phyloP scores from a whole-genome alignment of 1,284 basidiomycete genomes.

The Pseudozyma sp. region DNA sequence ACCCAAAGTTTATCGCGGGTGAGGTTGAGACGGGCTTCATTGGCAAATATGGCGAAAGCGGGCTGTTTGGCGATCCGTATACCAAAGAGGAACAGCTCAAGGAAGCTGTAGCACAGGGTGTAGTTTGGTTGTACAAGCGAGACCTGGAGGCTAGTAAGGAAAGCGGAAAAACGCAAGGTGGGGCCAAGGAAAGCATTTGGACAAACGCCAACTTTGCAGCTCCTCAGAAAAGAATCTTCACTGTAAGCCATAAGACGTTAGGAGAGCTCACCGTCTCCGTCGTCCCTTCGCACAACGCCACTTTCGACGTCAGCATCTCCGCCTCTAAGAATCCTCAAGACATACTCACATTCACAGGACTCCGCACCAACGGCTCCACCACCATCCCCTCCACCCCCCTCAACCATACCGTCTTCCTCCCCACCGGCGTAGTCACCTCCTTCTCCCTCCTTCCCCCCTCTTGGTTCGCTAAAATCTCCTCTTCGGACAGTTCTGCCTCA shows the following conservation, averaged over 20 bases:
- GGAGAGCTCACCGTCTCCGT: slow-evolving; percentile 21
- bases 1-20: slow-evolving; percentile 81
- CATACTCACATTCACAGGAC: slow-evolving; percentile 74
- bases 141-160: slow-evolving; percentile 65
- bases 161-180: slow-evolving; percentile 76
- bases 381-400: slow-evolving; percentile 8
- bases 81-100: slow-evolving; percentile 10
- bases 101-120: slow-evolving; percentile 34
- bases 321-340: background rate
- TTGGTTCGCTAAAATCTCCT: slow-evolving; percentile 25
- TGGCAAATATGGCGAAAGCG: slow-evolving; percentile 66
- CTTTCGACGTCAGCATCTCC: slow-evolving; percentile 11
- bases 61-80: slow-evolving; percentile 39
- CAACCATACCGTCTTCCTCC: slow-evolving; percentile 26
- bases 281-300: background rate
- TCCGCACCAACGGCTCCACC: slow-evolving; percentile 3
- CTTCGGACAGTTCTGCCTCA: background rate
- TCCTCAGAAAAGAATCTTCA: background rate
- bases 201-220: slow-evolving; percentile 2
- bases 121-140: slow-evolving; percentile 10
- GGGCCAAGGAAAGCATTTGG: slow-evolving; percentile 18
- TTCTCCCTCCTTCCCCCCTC: slow-evolving; percentile 13
- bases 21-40: slow-evolving; percentile 95
- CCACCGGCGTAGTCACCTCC: slow-evolving; percentile 19
- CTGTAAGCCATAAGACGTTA: slow-evolving; percentile 20